phyloP scores from a whole-genome alignment of 2,329 filamentous ascomycete species.

The Tolypocladium tropicale region DNA sequence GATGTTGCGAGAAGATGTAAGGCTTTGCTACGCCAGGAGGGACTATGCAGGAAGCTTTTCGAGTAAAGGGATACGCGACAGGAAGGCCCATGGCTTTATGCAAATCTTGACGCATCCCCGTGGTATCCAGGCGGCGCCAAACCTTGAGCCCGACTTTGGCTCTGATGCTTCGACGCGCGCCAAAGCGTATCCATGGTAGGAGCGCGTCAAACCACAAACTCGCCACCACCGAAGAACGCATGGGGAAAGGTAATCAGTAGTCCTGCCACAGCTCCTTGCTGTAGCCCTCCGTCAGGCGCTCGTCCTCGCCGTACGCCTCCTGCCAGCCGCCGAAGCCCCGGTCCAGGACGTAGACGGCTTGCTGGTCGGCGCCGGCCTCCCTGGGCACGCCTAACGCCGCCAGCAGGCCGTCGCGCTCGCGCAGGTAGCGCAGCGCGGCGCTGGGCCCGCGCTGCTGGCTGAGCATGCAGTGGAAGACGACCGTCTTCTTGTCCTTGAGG shows the following conservation, averaged over 20 bases:
- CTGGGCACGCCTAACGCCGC: conserved; percentile 17
- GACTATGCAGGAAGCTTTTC: background rate
- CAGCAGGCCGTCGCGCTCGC: conserved; percentile 50
- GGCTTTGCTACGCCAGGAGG: background rate
- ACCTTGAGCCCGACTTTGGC: background rate
- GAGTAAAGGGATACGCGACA: background rate
- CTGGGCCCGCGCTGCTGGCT: conserved; percentile 83
- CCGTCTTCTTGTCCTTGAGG: conserved; percentile 65
- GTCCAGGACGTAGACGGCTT: conserved; percentile 74
- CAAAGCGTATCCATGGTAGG: background rate
- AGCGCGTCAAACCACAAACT: background rate
- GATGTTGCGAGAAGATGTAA: background rate
- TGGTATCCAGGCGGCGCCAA: background rate
- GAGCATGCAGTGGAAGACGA: conserved; percentile 90
- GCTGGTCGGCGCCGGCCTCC: conserved; percentile 24
- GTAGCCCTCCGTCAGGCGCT: conserved; percentile 73
- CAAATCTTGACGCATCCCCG: background rate
- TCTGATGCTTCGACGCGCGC: background rate
- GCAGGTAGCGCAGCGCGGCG: conserved; percentile 70
- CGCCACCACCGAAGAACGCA: background rate
- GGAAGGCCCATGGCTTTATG: background rate
- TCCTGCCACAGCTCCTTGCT: conserved; percentile 75
- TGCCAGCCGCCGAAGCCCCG: conserved; percentile 86
- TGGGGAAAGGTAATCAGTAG: conserved; percentile 19
- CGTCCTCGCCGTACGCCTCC: conserved; percentile 68